Evolutionary conservation across 2,329 filamentous ascomycete species (phyloP).

Genomic region (Trichothecium sympodiale): DNA sequence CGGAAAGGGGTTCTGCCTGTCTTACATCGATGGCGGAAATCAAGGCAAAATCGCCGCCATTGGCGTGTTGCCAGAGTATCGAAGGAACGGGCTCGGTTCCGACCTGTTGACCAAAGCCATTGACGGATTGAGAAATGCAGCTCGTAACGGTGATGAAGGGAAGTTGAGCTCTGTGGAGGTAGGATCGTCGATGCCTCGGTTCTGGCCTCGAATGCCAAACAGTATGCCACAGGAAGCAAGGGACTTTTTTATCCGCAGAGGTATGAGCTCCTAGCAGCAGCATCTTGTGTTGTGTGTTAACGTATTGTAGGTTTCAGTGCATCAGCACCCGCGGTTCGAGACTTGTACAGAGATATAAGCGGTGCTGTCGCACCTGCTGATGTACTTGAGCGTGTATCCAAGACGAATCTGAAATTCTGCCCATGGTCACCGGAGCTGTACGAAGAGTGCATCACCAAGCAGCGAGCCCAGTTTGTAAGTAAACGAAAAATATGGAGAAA

Average conservation of each 20-base stretch:
- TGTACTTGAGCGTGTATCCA: slow-evolving; percentile 10
- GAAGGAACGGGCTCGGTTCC: slow-evolving; percentile 9
- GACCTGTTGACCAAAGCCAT: slow-evolving; percentile 8
- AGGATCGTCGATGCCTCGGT: slow-evolving; percentile 10
- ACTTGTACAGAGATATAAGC: slow-evolving; percentile 11
- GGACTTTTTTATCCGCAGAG: slow-evolving; percentile 10
- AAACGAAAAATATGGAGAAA: too few species aligned
- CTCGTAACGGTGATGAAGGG: neutral
- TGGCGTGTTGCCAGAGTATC: slow-evolving; percentile 10
- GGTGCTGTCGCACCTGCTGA: slow-evolving; percentile 5
- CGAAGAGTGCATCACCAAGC: slow-evolving; percentile 13
- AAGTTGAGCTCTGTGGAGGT: slow-evolving; percentile 8
- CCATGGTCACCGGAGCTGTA: slow-evolving; percentile 12
- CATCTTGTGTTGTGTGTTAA: neutral
- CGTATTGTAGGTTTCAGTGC: slow-evolving; percentile 6
- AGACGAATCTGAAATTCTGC: slow-evolving; percentile 8
- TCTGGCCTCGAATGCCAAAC: slow-evolving; percentile 11
- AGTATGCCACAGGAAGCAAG: slow-evolving; percentile 4
- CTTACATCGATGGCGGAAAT: slow-evolving; percentile 2
- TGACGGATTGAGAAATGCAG: neutral
- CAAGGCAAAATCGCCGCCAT: slow-evolving; percentile 9
- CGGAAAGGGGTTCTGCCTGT: slow-evolving; percentile 9
- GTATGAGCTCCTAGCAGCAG: slow-evolving; percentile 3
- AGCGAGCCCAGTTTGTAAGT: slow-evolving; percentile 10
- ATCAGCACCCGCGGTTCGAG: slow-evolving; percentile 1